A percentile compares a stretch with the other conserved stretches of the same genome.
Conservation (phyloP, 2,329 filamentous ascomycete species). For the Ilyonectria mors-panacis region DNA sequence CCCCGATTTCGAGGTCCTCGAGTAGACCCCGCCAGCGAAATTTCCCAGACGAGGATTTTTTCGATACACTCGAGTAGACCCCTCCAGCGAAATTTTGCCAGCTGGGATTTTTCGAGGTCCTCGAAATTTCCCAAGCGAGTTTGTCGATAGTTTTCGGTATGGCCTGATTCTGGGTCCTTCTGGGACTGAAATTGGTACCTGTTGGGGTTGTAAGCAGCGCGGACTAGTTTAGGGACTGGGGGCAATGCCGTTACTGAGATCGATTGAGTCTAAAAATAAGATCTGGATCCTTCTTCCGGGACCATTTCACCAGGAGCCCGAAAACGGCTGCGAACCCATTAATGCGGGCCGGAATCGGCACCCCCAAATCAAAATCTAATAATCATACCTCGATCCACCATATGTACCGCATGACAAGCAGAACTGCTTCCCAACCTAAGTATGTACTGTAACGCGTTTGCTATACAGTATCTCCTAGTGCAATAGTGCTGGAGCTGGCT, state of each 20-base stretch:
- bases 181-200: no score
- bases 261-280: background rate
- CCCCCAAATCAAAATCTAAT: background rate
- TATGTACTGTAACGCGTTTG: background rate
- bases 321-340: background rate
- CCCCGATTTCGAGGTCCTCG: no score
- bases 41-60: no score
- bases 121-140: background rate
- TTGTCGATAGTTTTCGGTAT: background rate
- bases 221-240: background rate
- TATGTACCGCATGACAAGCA: background rate
- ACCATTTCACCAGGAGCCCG: background rate
- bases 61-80: no score
- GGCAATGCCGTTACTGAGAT: background rate
- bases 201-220: background rate
- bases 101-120: conserved; percentile 1
- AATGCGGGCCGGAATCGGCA: background rate
- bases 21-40: no score
- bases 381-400: background rate
- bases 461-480: background rate
- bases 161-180: background rate
- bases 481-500: background rate
- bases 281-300: background rate
- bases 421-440: background rate
- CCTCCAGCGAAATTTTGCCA: no score